Percentiles rank a stretch among this genome's conserved stretches.
Conservation (phyloP, 805 yeast genomes). For the Pichia paraexigua region DNA sequence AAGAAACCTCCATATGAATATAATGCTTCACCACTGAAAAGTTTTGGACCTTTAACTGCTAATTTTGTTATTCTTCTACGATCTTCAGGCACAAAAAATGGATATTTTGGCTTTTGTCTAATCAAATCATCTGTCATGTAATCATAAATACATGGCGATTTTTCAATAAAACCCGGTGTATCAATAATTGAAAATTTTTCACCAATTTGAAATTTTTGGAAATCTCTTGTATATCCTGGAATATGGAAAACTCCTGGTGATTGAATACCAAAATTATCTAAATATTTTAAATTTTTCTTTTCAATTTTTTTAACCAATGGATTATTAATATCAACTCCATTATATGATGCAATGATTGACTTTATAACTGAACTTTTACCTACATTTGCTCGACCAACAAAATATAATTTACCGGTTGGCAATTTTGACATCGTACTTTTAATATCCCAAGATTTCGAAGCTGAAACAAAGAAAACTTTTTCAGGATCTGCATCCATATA, state of each 20-base stretch:
- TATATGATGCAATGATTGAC: constrained; percentile 25
- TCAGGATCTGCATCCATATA: constrained; percentile 24
- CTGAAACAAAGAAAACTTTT: constrained; percentile 43
- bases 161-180: constrained; percentile 38
- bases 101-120: constrained; percentile 6
- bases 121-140: constrained; percentile 16
- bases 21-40: constrained; percentile 20
- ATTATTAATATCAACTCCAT: constrained; percentile 9
- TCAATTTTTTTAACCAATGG: constrained; percentile 19
- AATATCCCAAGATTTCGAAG: constrained; percentile 46
- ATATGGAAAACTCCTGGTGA: constrained; percentile 42
- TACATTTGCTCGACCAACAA: constrained; percentile 60
- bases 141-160: constrained; percentile 24
- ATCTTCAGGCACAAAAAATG: constrained; percentile 4
- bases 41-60: constrained; percentile 10
- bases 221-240: constrained; percentile 66
- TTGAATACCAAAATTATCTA: constrained; percentile 14
- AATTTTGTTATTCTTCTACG: constrained; percentile 3
- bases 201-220: constrained; percentile 30
- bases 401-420: constrained; percentile 33
- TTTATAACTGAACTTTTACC: constrained; percentile 63
- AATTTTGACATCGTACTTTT: constrained; percentile 31
- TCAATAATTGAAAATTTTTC: constrained; percentile 27
- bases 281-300: constrained; percentile 7
- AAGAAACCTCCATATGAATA: constrained; percentile 54